These are phyloP conservation scores for Thelephora ganbajun DNA, from an alignment of 768 basidiomycete genomes.

Conservation along the genomic window DNA sequence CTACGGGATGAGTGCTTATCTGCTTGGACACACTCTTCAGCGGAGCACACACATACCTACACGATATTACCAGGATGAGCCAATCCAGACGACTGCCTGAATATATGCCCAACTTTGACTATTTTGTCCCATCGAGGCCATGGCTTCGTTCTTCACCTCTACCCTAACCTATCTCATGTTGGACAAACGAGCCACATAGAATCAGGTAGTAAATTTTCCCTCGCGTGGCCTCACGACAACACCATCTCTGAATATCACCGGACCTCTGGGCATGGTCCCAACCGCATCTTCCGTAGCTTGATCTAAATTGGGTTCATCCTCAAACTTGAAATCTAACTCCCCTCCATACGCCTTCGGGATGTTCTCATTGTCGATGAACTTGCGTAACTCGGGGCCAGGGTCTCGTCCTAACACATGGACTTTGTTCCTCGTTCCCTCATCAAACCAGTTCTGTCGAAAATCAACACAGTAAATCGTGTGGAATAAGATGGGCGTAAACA, in stretches of 20 bases:
- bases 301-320: constrained; percentile 55
- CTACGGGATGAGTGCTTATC: too few species aligned
- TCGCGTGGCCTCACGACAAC: constrained; percentile 16
- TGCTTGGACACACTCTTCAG: too few species aligned
- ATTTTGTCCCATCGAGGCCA: too few species aligned
- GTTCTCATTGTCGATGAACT: constrained; percentile 31
- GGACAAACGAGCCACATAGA: too few species aligned
- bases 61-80: too few species aligned
- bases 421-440: constrained; percentile 65
- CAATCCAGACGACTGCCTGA: too few species aligned
- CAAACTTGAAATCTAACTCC: constrained; percentile 53
- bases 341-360: constrained; percentile 69
- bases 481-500: background rate
- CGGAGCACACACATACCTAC: too few species aligned
- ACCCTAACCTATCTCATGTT: too few species aligned
- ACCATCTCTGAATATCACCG: constrained; percentile 35
- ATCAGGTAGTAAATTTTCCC: too few species aligned
- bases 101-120: too few species aligned
- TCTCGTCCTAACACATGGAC: constrained; percentile 60
- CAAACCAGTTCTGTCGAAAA: constrained; percentile 51
- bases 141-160: too few species aligned
- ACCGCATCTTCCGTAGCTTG: constrained; percentile 31
- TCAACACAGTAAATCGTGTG: background rate
- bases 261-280: constrained; percentile 40
- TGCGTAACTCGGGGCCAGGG: constrained; percentile 34